Evolutionary conservation across 2,329 filamentous ascomycete genomes (phyloP).

Genomic region (Colletotrichum phormii): DNA sequence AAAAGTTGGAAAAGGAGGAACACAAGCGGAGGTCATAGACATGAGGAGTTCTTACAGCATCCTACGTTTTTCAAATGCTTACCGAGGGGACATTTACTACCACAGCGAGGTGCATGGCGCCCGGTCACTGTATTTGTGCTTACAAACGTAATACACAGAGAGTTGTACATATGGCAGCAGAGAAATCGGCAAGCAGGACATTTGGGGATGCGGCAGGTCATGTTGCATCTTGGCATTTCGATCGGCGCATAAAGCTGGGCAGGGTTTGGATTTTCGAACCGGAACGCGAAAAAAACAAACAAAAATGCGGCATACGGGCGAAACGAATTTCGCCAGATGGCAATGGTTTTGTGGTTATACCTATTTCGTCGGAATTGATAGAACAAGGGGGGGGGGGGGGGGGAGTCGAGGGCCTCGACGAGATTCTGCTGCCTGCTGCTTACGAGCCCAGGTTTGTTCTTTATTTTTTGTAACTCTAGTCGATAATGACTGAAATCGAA

Average conservation of each 20-base stretch:
- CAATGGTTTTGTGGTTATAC: not conserved
- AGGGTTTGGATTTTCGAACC: not conserved
- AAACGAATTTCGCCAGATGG: not conserved
- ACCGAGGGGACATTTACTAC: not conserved
- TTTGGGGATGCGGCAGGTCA: conserved; percentile 23
- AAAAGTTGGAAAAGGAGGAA: conserved; percentile 55
- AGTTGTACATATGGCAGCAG: conserved; percentile 19
- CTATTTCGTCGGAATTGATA: conserved; percentile 1
- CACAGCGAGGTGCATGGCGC: conserved; percentile 18
- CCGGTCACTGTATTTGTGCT: not conserved
- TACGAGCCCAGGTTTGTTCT: conserved; percentile 13
- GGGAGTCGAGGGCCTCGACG: conserved; percentile 3
- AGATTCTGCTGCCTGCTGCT: conserved; percentile 16
- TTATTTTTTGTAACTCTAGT: not conserved
- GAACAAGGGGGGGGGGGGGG: not conserved
- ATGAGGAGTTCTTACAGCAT: conserved; percentile 4
- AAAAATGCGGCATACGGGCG: not conserved
- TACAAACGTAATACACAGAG: not conserved
- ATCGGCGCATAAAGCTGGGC: conserved; percentile 16
- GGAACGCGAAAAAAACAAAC: not conserved
- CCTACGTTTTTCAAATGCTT: not conserved
- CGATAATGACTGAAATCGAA: not conserved
- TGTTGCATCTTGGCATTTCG: conserved; percentile 37
- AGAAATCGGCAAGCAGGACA: not conserved
- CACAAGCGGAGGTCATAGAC: conserved; percentile 20